These are phyloP conservation scores for Candida coquimbonensis DNA, from an alignment of 805 yeast genomes.

Conservation along the genomic window DNA sequence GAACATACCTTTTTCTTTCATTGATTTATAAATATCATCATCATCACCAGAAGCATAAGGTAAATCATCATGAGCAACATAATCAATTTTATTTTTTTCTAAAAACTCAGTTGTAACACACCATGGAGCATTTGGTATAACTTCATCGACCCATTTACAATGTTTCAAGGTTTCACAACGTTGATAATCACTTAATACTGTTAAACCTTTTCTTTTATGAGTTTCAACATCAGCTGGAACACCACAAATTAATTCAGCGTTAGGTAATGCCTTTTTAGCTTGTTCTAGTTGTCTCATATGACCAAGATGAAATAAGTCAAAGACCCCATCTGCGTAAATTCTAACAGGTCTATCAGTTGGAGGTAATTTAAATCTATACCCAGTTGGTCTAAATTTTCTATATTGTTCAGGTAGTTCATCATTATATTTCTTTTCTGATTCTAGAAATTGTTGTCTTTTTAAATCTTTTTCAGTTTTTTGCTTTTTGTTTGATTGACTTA, in stretches of 20 bases:
- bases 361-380: constrained; percentile 73
- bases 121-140: constrained; percentile 94
- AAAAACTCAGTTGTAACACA: constrained; percentile 79
- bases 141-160: constrained; percentile 98
- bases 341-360: constrained; percentile 82
- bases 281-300: constrained; percentile 98
- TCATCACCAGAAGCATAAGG: constrained; percentile 88
- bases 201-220: constrained; percentile 86
- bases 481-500: constrained; percentile 11
- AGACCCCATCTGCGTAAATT: constrained; percentile 97
- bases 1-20: constrained; percentile 85
- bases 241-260: constrained; percentile 83
- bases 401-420: constrained; percentile 59
- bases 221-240: constrained; percentile 87
- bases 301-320: constrained; percentile 92
- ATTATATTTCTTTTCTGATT: constrained; percentile 55
- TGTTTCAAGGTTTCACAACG: constrained; percentile 87
- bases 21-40: constrained; percentile 90
- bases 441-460: constrained; percentile 23
- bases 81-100: constrained; percentile 75
- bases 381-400: constrained; percentile 73
- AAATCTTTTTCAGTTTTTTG: constrained; percentile 21
- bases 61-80: constrained; percentile 95
- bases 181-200: constrained; percentile 83
- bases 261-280: constrained; percentile 85